Evolutionary conservation across 352 stramenopile species (phyloP).

Genomic region (Globisporangium cederbergense): DNA sequence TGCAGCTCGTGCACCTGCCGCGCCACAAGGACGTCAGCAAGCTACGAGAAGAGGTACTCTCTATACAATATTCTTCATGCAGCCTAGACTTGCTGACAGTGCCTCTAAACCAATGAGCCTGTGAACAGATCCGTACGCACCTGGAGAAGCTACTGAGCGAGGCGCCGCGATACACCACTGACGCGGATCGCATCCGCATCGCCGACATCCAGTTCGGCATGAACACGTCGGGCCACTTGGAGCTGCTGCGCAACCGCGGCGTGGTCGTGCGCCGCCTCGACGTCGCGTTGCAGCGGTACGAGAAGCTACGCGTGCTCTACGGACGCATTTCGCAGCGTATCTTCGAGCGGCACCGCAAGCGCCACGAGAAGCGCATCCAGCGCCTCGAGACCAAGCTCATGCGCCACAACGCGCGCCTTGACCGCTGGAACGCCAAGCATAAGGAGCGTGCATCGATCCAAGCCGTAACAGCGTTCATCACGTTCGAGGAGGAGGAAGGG

Average conservation of each 20-base stretch:
- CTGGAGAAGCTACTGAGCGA: conserved; percentile 58
- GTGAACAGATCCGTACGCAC: conserved; percentile 51
- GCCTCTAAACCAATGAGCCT: background rate
- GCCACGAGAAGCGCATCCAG: conserved; percentile 39
- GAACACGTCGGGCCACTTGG: conserved; percentile 53
- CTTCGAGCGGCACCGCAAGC: conserved; percentile 39
- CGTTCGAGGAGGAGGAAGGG: conserved; percentile 82
- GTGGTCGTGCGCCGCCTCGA: conserved; percentile 62
- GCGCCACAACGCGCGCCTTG: conserved; percentile 36
- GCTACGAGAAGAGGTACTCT: conserved; percentile 53
- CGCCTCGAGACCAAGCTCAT: conserved; percentile 46
- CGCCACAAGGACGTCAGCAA: conserved; percentile 52
- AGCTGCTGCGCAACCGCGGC: conserved; percentile 57
- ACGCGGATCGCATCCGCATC: conserved; percentile 59
- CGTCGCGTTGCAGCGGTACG: conserved; percentile 56
- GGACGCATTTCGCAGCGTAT: conserved; percentile 33
- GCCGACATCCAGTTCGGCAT: conserved; percentile 82
- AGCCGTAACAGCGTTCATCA: conserved; percentile 79
- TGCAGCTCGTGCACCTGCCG: conserved; percentile 68
- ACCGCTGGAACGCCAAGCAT: conserved; percentile 24
- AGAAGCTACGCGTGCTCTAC: conserved; percentile 60
- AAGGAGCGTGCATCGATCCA: conserved; percentile 24
- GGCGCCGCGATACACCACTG: conserved; percentile 43
- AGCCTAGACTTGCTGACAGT: no score
- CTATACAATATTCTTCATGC: no score